Conservation (phyloP, 352 stramenopile genomes). For the Pythium guiyangense region DNA sequence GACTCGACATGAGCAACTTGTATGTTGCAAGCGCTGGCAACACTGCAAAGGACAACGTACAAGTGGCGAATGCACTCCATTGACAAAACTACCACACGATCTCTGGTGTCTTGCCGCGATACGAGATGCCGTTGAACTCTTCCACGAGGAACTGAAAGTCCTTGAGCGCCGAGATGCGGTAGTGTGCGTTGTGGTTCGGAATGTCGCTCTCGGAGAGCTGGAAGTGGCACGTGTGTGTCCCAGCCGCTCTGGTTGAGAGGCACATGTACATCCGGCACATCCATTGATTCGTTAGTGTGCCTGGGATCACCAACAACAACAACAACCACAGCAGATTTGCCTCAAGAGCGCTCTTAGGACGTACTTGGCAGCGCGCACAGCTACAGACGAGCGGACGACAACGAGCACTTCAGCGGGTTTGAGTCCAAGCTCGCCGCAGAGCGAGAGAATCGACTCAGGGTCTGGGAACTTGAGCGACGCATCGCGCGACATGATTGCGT, state of each 20-base stretch:
- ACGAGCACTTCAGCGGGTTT: conserved; percentile 49
- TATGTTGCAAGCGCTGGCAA: too few relatives aligned
- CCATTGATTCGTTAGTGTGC: background rate
- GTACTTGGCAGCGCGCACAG: conserved; percentile 64
- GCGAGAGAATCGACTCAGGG: conserved; percentile 31
- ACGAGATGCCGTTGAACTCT: conserved; percentile 75
- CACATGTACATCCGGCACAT: background rate
- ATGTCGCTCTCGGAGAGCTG: conserved; percentile 59
- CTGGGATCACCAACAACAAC: background rate
- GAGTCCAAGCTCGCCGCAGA: conserved; percentile 53
- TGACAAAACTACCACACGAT: conserved; percentile 12
- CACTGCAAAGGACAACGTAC: background rate
- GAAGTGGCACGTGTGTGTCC: conserved; percentile 58
- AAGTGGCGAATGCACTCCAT: background rate
- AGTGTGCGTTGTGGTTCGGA: conserved; percentile 73
- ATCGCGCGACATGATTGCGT: conserved; percentile 42
- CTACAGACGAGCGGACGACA: conserved; percentile 43
- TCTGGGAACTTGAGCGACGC: conserved; percentile 47
- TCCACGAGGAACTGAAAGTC: conserved; percentile 71
- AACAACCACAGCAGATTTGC: background rate
- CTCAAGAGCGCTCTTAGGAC: background rate
- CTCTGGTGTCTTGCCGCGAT: conserved; percentile 29
- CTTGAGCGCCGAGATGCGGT: conserved; percentile 47
- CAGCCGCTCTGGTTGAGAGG: conserved; percentile 29
- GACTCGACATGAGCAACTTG: too few relatives aligned